These are phyloP conservation scores for Vairimorpha apis DNA, from an alignment of 371 early-diverging fungal species.

Conservation along the genomic window DNA sequence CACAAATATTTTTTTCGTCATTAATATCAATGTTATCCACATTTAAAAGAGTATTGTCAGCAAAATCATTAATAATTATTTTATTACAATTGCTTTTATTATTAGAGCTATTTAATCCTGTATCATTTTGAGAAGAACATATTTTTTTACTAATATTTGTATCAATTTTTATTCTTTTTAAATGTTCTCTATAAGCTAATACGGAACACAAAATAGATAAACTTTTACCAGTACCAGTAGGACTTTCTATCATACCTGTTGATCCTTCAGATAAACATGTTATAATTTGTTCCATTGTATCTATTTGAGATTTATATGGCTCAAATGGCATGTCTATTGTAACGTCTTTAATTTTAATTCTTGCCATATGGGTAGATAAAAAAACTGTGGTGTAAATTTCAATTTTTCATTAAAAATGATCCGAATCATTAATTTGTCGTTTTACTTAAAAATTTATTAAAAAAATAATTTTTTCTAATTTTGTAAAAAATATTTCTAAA, in stretches of 20 bases:
- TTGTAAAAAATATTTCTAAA: too few species aligned
- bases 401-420: slow-evolving; percentile 6
- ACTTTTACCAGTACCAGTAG: slow-evolving; percentile 69
- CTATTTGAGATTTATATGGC: slow-evolving; percentile 66
- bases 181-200: slow-evolving; percentile 63
- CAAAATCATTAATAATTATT: too few species aligned
- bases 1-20: too few species aligned
- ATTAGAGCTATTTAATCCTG: background rate
- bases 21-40: too few species aligned
- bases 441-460: background rate
- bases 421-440: background rate
- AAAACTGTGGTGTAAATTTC: background rate
- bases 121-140: background rate
- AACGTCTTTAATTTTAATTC: slow-evolving; percentile 37
- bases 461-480: background rate
- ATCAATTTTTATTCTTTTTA: slow-evolving; percentile 15
- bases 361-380: slow-evolving; percentile 20
- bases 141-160: background rate
- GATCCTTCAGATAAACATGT: slow-evolving; percentile 58
- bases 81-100: too few species aligned
- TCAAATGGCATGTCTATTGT: slow-evolving; percentile 64
- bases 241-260: slow-evolving; percentile 66
- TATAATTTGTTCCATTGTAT: slow-evolving; percentile 65
- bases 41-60: too few species aligned
- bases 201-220: slow-evolving; percentile 66